Conservation (phyloP, 352 stramenopile genomes). For the Saprolegnia diclina region DNA sequence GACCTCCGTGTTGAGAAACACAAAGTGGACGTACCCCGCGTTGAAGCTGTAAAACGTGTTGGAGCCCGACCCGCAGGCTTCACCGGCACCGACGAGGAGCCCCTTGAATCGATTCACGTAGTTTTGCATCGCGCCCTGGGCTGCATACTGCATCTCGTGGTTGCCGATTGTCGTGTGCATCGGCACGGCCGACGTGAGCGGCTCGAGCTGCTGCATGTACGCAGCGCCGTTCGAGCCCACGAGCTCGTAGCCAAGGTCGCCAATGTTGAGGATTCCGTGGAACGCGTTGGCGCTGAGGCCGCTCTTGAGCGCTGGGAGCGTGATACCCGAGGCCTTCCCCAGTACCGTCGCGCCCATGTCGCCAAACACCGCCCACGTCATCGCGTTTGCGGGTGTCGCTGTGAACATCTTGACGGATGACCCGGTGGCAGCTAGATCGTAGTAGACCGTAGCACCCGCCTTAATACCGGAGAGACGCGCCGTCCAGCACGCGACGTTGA, state of each 20-base stretch:
- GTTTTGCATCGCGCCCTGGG: conserved; percentile 58
- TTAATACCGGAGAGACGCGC: conserved; percentile 44
- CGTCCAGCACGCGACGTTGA: conserved; percentile 51
- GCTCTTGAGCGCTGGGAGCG: conserved; percentile 56
- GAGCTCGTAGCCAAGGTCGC: conserved; percentile 67
- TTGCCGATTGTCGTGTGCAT: conserved; percentile 77
- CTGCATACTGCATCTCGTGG: conserved; percentile 65
- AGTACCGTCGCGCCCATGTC: conserved; percentile 56
- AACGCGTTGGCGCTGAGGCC: conserved; percentile 39
- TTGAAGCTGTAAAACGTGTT: conserved; percentile 76
- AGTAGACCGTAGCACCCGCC: conserved; percentile 49
- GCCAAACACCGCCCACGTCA: conserved; percentile 75
- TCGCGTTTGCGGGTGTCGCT: conserved; percentile 36
- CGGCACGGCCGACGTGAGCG: conserved; percentile 49
- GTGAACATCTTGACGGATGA: conserved; percentile 36
- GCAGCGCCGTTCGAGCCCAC: conserved; percentile 49
- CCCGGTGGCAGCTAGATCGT: conserved; percentile 38
- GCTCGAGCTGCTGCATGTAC: conserved; percentile 67
- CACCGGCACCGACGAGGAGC: conserved; percentile 44
- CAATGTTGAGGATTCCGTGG: conserved; percentile 62
- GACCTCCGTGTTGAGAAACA: conserved; percentile 72
- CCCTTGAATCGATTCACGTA: conserved; percentile 62
- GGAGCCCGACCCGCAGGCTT: conserved; percentile 50
- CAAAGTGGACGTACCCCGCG: conserved; percentile 61
- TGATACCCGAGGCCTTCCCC: conserved; percentile 48